These are phyloP conservation scores for Colletotrichum karsti DNA, from an alignment of 2,329 filamentous ascomycete species.

Conservation along the genomic window DNA sequence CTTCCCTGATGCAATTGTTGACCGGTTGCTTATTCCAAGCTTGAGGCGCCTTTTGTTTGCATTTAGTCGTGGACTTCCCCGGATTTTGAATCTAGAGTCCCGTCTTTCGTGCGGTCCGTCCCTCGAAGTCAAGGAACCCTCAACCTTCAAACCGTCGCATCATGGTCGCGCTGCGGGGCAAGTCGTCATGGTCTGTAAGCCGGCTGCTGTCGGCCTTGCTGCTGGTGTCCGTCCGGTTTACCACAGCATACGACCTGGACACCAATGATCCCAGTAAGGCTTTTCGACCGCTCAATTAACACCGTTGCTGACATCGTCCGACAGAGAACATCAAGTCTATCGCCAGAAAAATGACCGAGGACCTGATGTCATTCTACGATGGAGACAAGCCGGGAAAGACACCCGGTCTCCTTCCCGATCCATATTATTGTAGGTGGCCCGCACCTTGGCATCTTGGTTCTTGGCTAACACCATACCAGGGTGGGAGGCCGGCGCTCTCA, in stretches of 20 bases:
- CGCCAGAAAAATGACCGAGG: conserved; percentile 56
- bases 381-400: conserved; percentile 59
- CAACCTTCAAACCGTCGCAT: neutral
- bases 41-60: neutral
- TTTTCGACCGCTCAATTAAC: neutral
- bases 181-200: conserved; percentile 19
- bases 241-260: conserved; percentile 45
- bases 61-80: conserved; percentile 9
- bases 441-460: neutral
- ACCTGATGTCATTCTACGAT: conserved; percentile 50
- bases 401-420: conserved; percentile 60
- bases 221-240: conserved; percentile 27
- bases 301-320: neutral
- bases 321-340: conserved; percentile 59
- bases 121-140: conserved; percentile 5
- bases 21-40: conserved; percentile 1
- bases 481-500: conserved; percentile 81
- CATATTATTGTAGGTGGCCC: conserved; percentile 60
- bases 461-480: conserved; percentile 42
- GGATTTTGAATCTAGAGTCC: conserved; percentile 3
- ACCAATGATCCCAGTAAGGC: conserved; percentile 44
- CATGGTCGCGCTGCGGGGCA: conserved; percentile 28
- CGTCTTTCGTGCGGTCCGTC: conserved; percentile 14
- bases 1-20: neutral
- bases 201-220: conserved; percentile 18